phyloP scores from a whole-genome alignment of 2,329 filamentous ascomycete genomes.

The Furcasterigmium furcatum region DNA sequence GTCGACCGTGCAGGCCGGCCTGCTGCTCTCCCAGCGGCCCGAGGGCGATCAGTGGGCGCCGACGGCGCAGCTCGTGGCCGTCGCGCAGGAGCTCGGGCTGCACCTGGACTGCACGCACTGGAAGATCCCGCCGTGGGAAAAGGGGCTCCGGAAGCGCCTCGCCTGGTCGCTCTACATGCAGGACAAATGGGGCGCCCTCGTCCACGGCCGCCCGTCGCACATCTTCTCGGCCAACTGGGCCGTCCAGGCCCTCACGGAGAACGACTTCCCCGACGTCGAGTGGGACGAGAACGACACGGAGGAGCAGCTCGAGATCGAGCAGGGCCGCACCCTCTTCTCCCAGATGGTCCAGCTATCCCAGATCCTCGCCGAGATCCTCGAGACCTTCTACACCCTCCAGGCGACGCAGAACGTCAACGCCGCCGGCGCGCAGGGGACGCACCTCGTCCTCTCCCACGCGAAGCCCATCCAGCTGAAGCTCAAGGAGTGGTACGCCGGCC shows the following conservation, averaged over 20 bases:
- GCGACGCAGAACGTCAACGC: constrained; percentile 67
- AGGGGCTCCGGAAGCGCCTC: constrained; percentile 76
- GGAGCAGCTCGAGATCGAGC: constrained; percentile 62
- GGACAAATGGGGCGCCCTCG: constrained; percentile 84
- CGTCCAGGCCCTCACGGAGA: constrained; percentile 59
- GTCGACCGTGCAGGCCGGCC: constrained; percentile 73
- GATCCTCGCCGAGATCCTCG: constrained; percentile 76
- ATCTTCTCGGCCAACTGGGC: constrained; percentile 70
- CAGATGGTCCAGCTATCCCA: constrained; percentile 74
- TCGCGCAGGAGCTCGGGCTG: constrained; percentile 82
- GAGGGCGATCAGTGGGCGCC: constrained; percentile 80
- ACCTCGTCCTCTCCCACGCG: constrained; percentile 69
- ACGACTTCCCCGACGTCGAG: constrained; percentile 73
- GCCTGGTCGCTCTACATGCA: constrained; percentile 94
- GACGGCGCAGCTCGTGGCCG: constrained; percentile 82
- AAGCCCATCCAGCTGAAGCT: constrained; percentile 81
- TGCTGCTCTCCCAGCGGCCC: constrained; percentile 71
- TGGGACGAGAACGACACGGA: constrained; percentile 60
- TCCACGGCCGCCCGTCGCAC: constrained; percentile 83
- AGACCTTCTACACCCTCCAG: constrained; percentile 77
- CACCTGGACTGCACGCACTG: constrained; percentile 84
- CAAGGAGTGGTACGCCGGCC: constrained; percentile 74
- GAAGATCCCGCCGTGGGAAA: constrained; percentile 88
- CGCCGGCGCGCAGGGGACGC: constrained; percentile 67
- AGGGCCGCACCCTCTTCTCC: constrained; percentile 67